Evolutionary conservation across 306 rosid genomes (phyloP).

Genomic region (Prosopis cineraria): DNA sequence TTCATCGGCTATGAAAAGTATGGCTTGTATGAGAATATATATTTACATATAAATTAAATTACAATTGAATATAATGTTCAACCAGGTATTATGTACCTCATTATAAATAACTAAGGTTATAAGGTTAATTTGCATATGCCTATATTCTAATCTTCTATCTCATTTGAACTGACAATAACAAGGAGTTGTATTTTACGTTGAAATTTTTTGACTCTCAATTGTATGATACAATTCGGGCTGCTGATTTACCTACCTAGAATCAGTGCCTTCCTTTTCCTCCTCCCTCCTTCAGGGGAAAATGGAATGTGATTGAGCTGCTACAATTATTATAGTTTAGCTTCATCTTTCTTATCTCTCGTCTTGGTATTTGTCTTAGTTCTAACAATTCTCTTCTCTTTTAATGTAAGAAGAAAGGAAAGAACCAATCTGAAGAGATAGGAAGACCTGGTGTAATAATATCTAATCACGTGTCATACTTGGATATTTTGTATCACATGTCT

Average conservation of each 20-base stretch:
- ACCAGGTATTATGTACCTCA: neutral
- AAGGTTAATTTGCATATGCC: neutral
- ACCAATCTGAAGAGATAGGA: constrained; percentile 48
- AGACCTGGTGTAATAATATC: constrained; percentile 84
- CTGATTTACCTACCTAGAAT: neutral
- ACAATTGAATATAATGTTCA: neutral
- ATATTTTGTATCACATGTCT: constrained; percentile 85
- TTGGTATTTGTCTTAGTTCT: constrained; percentile 23
- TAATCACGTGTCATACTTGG: constrained; percentile 89
- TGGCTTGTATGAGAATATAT: neutral
- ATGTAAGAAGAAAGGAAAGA: constrained; percentile 43
- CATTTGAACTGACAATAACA: constrained; percentile 11
- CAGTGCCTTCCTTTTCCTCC: neutral
- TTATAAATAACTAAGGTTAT: neutral
- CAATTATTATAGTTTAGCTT: constrained; percentile 13
- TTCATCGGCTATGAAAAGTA: neutral
- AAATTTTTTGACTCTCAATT: constrained; percentile 3
- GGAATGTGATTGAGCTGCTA: neutral
- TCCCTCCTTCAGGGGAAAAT: neutral
- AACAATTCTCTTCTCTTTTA: constrained; percentile 28
- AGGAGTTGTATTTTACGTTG: neutral
- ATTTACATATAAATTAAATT: neutral
- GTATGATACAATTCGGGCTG: neutral
- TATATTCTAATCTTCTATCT: constrained; percentile 1
- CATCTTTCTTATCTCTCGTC: neutral